Evolutionary conservation across 2,329 filamentous ascomycete species (phyloP), one percentile per base, ranked within the genome.

Genomic region (Fusarium sp.): DNA sequence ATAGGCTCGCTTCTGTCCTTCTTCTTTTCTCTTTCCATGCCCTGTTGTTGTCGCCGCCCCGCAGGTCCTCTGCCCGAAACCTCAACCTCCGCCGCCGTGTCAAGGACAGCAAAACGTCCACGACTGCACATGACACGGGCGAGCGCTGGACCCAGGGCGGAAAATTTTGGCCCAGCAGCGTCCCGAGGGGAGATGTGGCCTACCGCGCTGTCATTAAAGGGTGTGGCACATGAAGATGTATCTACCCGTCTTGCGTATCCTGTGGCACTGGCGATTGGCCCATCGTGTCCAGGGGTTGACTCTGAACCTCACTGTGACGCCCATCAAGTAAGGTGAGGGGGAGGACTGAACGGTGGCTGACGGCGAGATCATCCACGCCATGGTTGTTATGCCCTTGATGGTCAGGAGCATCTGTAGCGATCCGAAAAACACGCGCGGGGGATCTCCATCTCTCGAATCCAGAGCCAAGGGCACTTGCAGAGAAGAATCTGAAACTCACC

Each of bases 141-240:
- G 63, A 73, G 66, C 59, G 67, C 65, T 56, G 66, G 27, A 60
- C 66, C 68, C 65, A 71, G 68, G 58, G 63, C 74, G 75, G 75
- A 79, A 70, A 72, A 58, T 73, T 79, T 77, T 57, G 40, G 60
- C 68, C 68, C 63, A 69, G 69, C 70, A 70, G 63, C 65, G 68
- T 69, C 70, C 74, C 75, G 76, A 59, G 47, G 45, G 62, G 58
- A 65, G 40, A 78, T 76, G 76, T 68, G 70, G 69, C 59, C 56
- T 56, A 65, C 74, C 73, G 65, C 65, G 65, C 67, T 79, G 77
- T 71, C 77, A 79, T 79, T 75, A 63, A 72, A 75, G 68, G 71
- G 65, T 77, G 69, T 69, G 59, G 70, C 67, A 38, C 30, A 64
- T 68, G 59, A 66, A 10, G 15, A 60, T 74, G 75, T 67, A 27